Evolutionary conservation across 2,329 filamentous ascomycete species (phyloP).

Genomic region (Amesomyces nigricolor): DNA sequence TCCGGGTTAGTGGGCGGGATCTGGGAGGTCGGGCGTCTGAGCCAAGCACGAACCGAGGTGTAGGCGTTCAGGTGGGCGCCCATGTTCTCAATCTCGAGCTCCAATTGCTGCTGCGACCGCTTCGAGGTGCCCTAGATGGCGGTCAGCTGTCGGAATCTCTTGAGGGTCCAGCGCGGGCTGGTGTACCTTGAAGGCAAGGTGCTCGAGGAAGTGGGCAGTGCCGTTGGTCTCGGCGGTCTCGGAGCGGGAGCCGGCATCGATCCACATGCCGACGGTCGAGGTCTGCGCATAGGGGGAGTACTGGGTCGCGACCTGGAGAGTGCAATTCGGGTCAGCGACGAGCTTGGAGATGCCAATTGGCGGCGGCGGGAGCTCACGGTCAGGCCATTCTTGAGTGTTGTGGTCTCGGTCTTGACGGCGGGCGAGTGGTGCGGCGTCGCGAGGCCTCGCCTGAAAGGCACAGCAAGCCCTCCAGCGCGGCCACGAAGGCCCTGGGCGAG

Average conservation of each 20-base stretch:
- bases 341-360: conserved; percentile 33
- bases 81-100: conserved; percentile 99
- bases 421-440: conserved; percentile 69
- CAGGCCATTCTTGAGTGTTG: conserved; percentile 94
- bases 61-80: conserved; percentile 98
- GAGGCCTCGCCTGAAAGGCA: conserved; percentile 77
- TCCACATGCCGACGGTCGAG: conserved; percentile 97
- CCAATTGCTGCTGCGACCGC: conserved; percentile 92
- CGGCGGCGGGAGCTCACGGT: conserved; percentile 57
- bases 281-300: conserved; percentile 98
- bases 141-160: conserved; percentile 9
- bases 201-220: conserved; percentile 98
- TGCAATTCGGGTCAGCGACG: conserved; percentile 29
- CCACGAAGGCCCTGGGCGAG: conserved; percentile 84
- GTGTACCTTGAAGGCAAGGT: conserved; percentile 96
- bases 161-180: not conserved
- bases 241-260: conserved; percentile 95
- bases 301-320: conserved; percentile 82
- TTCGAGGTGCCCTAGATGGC: conserved; percentile 72
- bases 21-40: not conserved
- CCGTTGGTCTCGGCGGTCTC: conserved; percentile 99
- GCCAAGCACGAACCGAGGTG: conserved; percentile 66
- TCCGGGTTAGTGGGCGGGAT: conserved; percentile 16
- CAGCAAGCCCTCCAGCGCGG: conserved; percentile 77
- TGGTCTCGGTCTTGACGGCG: conserved; percentile 80